Conservation (phyloP, 805 yeast species). For the Candida quercuum region DNA sequence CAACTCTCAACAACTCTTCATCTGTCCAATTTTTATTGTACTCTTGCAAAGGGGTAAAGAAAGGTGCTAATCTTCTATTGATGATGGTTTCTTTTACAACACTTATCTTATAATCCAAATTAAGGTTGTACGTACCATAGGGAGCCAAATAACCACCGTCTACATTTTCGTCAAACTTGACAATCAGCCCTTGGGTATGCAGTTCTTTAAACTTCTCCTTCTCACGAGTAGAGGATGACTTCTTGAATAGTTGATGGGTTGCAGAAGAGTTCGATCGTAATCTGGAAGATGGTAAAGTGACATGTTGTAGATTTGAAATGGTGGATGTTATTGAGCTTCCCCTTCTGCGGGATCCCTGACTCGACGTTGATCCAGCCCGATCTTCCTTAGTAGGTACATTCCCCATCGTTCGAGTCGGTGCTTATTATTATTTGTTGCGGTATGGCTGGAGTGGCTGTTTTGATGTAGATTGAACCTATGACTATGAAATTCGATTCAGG, state of each 20-base stretch:
- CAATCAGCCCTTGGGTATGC: constrained; percentile 54
- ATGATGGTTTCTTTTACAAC: constrained; percentile 69
- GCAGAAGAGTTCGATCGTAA: not conserved
- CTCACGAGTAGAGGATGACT: constrained; percentile 43
- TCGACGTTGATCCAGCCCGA: constrained; percentile 13
- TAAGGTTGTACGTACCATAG: constrained; percentile 74
- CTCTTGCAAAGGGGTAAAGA: constrained; percentile 84
- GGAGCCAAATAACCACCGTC: constrained; percentile 96
- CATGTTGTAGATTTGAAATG: constrained; percentile 7
- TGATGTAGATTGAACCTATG: too few species aligned
- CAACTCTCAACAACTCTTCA: constrained; percentile 50
- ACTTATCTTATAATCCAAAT: constrained; percentile 66
- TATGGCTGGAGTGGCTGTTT: too few species aligned
- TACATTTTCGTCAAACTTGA: constrained; percentile 61
- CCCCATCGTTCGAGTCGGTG: constrained; percentile 32
- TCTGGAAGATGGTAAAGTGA: not conserved
- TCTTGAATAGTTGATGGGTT: constrained; percentile 20
- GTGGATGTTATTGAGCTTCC: constrained; percentile 12
- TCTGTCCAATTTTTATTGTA: constrained; percentile 69
- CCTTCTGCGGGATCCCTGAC: constrained; percentile 10
- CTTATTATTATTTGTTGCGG: not conserved
- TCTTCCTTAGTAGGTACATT: constrained; percentile 43
- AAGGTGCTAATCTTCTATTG: constrained; percentile 77
- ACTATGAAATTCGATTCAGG: too few species aligned
- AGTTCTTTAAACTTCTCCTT: constrained; percentile 46